A percentile compares a stretch with the other conserved stretches of the same genome.
phyloP scores from a whole-genome alignment of 352 stramenopile species.

The Pythium phragmitis region DNA sequence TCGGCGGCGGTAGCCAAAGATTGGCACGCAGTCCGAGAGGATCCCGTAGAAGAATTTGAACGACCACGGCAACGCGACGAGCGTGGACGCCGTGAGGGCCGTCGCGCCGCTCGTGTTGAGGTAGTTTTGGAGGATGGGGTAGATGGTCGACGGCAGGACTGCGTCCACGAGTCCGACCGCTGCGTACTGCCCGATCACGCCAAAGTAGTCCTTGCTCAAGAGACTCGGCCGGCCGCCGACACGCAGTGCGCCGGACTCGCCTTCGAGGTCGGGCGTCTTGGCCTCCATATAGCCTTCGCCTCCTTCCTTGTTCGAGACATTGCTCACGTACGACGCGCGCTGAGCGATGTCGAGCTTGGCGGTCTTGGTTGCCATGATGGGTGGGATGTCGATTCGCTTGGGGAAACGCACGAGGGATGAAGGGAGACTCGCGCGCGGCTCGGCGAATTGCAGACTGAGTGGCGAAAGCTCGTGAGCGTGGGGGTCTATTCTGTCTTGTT shows the following conservation, averaged over 20 bases:
- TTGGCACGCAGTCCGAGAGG: slow-evolving; percentile 38
- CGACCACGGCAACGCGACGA: slow-evolving; percentile 25
- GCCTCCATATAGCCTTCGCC: slow-evolving; percentile 15
- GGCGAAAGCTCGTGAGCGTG: too few relatives aligned
- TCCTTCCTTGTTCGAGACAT: slow-evolving; percentile 30
- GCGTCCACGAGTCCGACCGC: slow-evolving; percentile 33
- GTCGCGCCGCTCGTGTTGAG: slow-evolving; percentile 23
- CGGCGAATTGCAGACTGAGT: too few relatives aligned
- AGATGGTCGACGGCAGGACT: slow-evolving; percentile 30
- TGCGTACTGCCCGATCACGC: slow-evolving; percentile 30
- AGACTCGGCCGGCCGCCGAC: slow-evolving; percentile 31
- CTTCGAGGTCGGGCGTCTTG: slow-evolving; percentile 31
- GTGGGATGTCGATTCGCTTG: too few relatives aligned
- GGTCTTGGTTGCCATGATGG: neutral
- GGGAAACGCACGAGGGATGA: too few relatives aligned
- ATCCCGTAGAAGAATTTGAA: slow-evolving; percentile 39
- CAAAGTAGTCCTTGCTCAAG: slow-evolving; percentile 34
- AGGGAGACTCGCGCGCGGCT: too few relatives aligned
- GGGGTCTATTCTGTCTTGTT: too few relatives aligned
- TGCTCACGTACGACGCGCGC: slow-evolving; percentile 39
- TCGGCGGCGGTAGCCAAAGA: slow-evolving; percentile 40
- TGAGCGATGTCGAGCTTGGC: slow-evolving; percentile 21
- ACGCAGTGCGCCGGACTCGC: slow-evolving; percentile 35
- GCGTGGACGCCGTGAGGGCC: slow-evolving; percentile 12
- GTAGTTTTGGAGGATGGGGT: slow-evolving; percentile 36